Percentiles rank a stretch among this genome's conserved stretches.
These are phyloP conservation scores for Cryptococcus amylolentus DNA, from an alignment of 1,284 basidiomycete genomes.

Conservation along the genomic window DNA sequence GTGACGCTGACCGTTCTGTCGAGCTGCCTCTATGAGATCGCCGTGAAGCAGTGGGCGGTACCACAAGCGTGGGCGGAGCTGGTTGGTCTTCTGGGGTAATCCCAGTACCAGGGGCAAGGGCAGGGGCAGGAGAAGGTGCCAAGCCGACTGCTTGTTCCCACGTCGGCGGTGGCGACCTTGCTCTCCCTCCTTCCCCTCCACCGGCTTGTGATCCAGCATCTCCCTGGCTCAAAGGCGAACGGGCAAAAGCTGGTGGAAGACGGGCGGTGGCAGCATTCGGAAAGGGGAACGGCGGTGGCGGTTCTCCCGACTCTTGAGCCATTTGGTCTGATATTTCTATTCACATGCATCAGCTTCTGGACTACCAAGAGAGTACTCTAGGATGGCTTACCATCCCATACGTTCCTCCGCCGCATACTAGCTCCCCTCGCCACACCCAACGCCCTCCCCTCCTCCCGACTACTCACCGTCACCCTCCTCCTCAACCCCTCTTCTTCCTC, in stretches of 20 bases:
- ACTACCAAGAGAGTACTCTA: background rate
- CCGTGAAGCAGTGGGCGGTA: background rate
- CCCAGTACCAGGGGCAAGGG: background rate
- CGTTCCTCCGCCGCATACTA: constrained; percentile 43
- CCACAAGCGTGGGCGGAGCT: background rate
- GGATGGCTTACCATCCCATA: constrained; percentile 42
- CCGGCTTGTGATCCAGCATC: background rate
- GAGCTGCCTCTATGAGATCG: background rate
- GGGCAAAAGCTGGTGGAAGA: constrained; percentile 32
- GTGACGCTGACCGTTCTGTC: constrained; percentile 10
- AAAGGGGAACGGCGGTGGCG: constrained; percentile 44
- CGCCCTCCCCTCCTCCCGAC: constrained; percentile 39
- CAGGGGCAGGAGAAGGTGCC: constrained; percentile 8
- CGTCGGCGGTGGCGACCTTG: constrained; percentile 39
- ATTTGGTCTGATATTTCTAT: constrained; percentile 15
- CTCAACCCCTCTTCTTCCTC: constrained; percentile 10
- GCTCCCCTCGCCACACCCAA: constrained; percentile 40
- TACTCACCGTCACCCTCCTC: constrained; percentile 28
- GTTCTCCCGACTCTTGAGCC: constrained; percentile 36
- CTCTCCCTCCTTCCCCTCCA: constrained; percentile 4
- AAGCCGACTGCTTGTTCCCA: constrained; percentile 36
- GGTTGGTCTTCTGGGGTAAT: background rate
- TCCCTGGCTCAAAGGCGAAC: background rate
- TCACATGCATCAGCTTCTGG: background rate
- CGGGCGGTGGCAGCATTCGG: constrained; percentile 17